Evolutionary conservation across 768 basidiomycete species (phyloP), one percentile per base, ranked within the genome.

Genomic region (Mycena polygramma): DNA sequence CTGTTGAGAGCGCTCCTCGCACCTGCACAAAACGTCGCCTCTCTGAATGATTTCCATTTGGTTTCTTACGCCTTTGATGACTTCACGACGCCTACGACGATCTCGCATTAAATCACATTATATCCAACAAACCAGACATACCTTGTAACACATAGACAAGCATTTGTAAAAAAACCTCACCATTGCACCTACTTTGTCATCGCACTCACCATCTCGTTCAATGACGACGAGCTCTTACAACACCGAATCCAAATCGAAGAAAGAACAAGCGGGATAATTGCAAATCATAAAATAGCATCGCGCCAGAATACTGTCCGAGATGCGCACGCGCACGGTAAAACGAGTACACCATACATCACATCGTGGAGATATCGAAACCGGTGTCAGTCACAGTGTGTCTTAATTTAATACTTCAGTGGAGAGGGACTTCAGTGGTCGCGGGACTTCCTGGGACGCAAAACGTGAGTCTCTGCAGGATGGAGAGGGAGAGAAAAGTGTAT

Each of bases 341-440:
- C 60, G 54, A 17, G 41, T 68, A 67, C 70, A 60, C 67, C 67
- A 63, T 64, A 69, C 63, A 60, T 24, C 63, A 72, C 57, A 26
- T 41, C 65, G 57, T 11, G 65, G 26, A 57, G 41, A 66, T 64
- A 55, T 62, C 52, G 37, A 48, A n/a, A 48, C 36, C 19, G n/a
- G n/a, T 51, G 17, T 46, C 60, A 57, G 22, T 46, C 24, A 36
- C 46, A 49, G 30, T 53, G 30, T 55, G 54, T 63, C 55, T 51
- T 63, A n/a, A 30, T 46, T 64, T 45, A 53, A 48, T 55, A 61
- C 45, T 35, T 77, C 72, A 82, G 62, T 76, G 75, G 48, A 89
- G 80, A 46, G 86, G 80, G 19, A 88, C 82, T 79, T 94, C 87
- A 95, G 84, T 95, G 94, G 84, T 95, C 94, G 83, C 94, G 91